Conservation (phyloP, 169 alveolate genomes). For the Babesia divergens region DNA sequence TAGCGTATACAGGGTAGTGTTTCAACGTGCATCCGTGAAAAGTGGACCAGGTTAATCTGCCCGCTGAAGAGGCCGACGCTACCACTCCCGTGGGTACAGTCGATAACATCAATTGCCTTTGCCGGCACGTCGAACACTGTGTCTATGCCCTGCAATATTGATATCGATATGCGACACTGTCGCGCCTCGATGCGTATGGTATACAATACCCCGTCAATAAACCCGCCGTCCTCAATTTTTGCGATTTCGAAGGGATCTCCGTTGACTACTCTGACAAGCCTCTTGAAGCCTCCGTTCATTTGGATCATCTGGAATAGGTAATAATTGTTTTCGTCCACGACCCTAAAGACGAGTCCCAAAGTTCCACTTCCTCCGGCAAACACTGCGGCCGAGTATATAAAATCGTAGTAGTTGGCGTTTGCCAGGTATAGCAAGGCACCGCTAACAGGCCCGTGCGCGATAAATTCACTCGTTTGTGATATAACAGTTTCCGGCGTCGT, state of each 20-base stretch:
- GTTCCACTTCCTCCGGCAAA: slow-evolving; percentile 65
- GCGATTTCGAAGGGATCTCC: slow-evolving; percentile 83
- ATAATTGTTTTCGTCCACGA: slow-evolving; percentile 52
- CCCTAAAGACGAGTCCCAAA: slow-evolving; percentile 58
- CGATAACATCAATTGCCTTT: slow-evolving; percentile 73
- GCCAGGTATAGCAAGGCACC: slow-evolving; percentile 37
- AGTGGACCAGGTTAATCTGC: slow-evolving; percentile 70
- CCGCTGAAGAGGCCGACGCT: slow-evolving; percentile 79
- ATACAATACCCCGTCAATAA: slow-evolving; percentile 72
- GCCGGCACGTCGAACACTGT: slow-evolving; percentile 66
- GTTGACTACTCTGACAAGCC: slow-evolving; percentile 79
- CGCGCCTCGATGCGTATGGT: slow-evolving; percentile 74
- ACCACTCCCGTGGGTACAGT: slow-evolving; percentile 75
- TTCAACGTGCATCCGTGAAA: slow-evolving; percentile 66
- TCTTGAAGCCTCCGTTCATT: slow-evolving; percentile 75
- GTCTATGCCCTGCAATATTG: slow-evolving; percentile 57
- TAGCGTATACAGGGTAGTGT: slow-evolving; percentile 76
- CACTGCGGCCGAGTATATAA: slow-evolving; percentile 54
- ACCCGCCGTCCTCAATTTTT: slow-evolving; percentile 70
- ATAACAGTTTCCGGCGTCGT: slow-evolving; percentile 40
- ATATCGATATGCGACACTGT: slow-evolving; percentile 63
- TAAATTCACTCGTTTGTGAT: slow-evolving; percentile 57
- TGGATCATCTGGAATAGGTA: slow-evolving; percentile 61
- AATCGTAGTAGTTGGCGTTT: slow-evolving; percentile 51
- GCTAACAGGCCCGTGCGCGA: slow-evolving; percentile 38